Evolutionary conservation across 139 green algal genomes (phyloP).

Genomic region (Auxenochlorella pyrenoidosa): DNA sequence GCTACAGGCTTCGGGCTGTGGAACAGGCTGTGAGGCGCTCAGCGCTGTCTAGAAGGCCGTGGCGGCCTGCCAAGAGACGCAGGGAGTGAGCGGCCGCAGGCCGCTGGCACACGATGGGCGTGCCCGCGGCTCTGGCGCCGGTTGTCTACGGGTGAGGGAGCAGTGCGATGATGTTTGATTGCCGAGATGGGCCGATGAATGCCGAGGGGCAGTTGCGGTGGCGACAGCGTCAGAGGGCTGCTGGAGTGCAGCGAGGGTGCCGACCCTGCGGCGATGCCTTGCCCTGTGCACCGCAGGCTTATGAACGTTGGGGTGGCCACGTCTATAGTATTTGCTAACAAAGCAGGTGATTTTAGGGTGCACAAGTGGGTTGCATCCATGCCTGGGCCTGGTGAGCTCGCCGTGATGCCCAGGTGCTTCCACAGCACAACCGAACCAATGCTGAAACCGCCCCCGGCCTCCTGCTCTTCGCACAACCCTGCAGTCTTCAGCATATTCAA

Average conservation of each 20-base stretch:
- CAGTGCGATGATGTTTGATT: too few species aligned
- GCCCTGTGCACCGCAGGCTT: slow-evolving; percentile 1
- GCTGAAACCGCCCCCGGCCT: not conserved
- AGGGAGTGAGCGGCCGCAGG: too few species aligned
- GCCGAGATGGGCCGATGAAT: not conserved
- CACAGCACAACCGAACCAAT: not conserved
- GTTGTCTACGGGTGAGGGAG: slow-evolving; percentile 49
- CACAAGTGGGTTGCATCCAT: not conserved
- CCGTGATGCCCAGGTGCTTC: too few species aligned
- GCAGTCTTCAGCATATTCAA: slow-evolving; percentile 70
- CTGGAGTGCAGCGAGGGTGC: too few species aligned
- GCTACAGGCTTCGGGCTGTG: too few species aligned
- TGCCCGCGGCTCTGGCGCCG: slow-evolving; percentile 36
- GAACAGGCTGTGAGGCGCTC: too few species aligned
- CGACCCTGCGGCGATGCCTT: not conserved
- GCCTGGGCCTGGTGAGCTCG: not conserved
- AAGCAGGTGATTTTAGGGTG: slow-evolving; percentile 51
- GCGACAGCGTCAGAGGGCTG: not conserved
- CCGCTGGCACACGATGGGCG: not conserved
- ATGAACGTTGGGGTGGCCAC: slow-evolving; percentile 67
- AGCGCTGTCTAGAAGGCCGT: too few species aligned
- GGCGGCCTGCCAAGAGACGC: too few species aligned
- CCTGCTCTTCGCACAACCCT: not conserved
- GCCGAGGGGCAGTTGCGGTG: not conserved
- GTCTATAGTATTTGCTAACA: slow-evolving; percentile 93